Evolutionary conservation across 2,329 filamentous ascomycete genomes (phyloP).

Genomic region (Camptophora hylomeconis): DNA sequence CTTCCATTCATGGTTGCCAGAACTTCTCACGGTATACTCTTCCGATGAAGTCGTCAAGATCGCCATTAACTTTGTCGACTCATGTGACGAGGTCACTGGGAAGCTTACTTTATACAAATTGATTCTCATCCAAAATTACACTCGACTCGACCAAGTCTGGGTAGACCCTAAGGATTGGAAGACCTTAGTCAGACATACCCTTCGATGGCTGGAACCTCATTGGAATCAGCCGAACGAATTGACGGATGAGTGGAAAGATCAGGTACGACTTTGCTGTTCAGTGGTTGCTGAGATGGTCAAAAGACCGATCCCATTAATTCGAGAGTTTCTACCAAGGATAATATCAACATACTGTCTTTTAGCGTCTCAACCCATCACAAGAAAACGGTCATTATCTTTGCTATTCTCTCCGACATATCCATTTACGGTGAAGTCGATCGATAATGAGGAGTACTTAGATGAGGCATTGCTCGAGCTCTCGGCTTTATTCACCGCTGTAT

Average conservation of each 20-base stretch:
- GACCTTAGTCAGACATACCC: constrained; percentile 65
- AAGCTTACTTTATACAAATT: constrained; percentile 88
- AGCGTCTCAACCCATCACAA: constrained; percentile 47
- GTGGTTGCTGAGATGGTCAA: constrained; percentile 77
- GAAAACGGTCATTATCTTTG: constrained; percentile 57
- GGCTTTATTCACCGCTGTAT: constrained; percentile 70
- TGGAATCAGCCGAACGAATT: constrained; percentile 68
- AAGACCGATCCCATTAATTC: constrained; percentile 65
- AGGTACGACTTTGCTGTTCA: constrained; percentile 85
- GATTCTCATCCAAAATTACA: constrained; percentile 84
- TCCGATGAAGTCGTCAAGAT: constrained; percentile 81
- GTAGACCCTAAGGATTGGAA: constrained; percentile 61
- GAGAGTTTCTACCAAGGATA: constrained; percentile 80
- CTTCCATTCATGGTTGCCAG: constrained; percentile 94
- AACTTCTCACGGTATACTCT: constrained; percentile 62
- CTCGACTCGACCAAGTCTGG: constrained; percentile 62
- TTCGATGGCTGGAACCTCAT: constrained; percentile 82
- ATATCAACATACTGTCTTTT: constrained; percentile 79
- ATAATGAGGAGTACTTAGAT: constrained; percentile 54
- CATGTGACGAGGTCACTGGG: constrained; percentile 74
- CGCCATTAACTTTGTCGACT: constrained; percentile 86
- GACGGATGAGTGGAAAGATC: constrained; percentile 79
- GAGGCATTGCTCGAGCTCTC: constrained; percentile 82
- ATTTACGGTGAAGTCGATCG: constrained; percentile 61
- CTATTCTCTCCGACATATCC: constrained; percentile 85